phyloP scores from a whole-genome alignment of 2,329 filamentous ascomycete species.

The Penicillium psychrosexuale region DNA sequence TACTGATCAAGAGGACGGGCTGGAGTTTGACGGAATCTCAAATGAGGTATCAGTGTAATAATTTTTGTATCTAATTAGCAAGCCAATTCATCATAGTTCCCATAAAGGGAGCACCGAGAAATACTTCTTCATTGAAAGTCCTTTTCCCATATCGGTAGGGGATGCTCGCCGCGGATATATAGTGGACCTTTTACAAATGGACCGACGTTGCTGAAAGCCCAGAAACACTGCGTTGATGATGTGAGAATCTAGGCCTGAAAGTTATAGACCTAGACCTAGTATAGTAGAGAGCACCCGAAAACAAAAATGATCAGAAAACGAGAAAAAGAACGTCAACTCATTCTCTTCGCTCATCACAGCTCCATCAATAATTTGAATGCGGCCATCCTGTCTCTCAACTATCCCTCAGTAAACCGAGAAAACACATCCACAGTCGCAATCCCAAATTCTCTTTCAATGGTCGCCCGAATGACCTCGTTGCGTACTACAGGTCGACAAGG shows the following conservation, averaged over 20 bases:
- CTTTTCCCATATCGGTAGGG: neutral
- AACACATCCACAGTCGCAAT: neutral
- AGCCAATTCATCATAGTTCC: neutral
- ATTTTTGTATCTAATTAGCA: neutral
- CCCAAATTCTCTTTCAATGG: neutral
- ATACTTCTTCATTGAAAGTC: no score
- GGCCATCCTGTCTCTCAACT: neutral
- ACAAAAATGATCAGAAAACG: neutral
- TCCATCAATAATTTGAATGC: neutral
- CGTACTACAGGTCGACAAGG: neutral
- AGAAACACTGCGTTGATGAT: neutral
- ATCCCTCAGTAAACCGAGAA: neutral
- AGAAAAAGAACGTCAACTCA: neutral
- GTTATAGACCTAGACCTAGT: neutral
- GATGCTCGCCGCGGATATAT: neutral
- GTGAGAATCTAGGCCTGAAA: neutral
- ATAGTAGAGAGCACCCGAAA: neutral
- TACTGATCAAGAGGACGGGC: conserved; percentile 35
- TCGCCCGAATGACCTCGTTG: neutral
- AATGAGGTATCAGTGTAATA: conserved; percentile 26
- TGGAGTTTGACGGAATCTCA: conserved; percentile 30
- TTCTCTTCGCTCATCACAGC: neutral
- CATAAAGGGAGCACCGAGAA: no score
- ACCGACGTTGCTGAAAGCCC: no score
- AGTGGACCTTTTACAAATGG: neutral